Evolutionary conservation across 345 rosid species (phyloP).

Genomic region (Brassica napus): DNA sequence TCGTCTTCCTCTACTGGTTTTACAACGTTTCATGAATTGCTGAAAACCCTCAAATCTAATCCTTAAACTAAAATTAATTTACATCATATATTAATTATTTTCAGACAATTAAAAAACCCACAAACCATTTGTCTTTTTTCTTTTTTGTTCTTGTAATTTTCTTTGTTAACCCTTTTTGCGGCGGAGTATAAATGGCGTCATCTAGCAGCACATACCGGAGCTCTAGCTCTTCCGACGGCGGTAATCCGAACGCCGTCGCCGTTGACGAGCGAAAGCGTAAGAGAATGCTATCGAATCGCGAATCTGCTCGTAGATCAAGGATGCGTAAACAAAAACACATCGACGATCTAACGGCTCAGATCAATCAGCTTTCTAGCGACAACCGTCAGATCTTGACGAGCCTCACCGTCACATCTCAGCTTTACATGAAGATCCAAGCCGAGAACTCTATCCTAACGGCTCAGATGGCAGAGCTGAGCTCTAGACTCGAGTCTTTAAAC

Average conservation of each 20-base stretch:
- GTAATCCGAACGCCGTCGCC: conserved; percentile 33
- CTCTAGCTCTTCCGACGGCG: conserved; percentile 63
- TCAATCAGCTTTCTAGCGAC: conserved; percentile 51
- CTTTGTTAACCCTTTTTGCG: neutral
- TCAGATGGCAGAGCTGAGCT: conserved; percentile 65
- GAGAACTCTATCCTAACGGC: conserved; percentile 77
- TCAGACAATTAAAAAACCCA: neutral
- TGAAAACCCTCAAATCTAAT: neutral
- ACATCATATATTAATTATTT: neutral
- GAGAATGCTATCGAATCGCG: conserved; percentile 85
- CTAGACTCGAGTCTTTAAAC: conserved; percentile 69
- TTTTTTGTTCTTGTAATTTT: neutral
- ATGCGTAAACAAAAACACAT: conserved; percentile 83
- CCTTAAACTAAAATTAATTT: neutral
- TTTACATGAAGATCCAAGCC: conserved; percentile 58
- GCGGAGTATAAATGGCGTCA: conserved; percentile 57
- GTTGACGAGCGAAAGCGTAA: conserved; percentile 76
- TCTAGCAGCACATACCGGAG: conserved; percentile 54
- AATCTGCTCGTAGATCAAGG: conserved; percentile 87
- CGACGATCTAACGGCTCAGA: conserved; percentile 65
- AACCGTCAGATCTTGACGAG: conserved; percentile 57
- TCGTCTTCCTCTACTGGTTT: conserved; percentile 96
- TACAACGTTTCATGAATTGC: conserved; percentile 74
- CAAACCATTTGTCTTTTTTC: conserved; percentile 9
- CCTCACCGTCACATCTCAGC: conserved; percentile 58